Conservation (phyloP, 352 stramenopile species). For the Globisporangium nagaii region DNA sequence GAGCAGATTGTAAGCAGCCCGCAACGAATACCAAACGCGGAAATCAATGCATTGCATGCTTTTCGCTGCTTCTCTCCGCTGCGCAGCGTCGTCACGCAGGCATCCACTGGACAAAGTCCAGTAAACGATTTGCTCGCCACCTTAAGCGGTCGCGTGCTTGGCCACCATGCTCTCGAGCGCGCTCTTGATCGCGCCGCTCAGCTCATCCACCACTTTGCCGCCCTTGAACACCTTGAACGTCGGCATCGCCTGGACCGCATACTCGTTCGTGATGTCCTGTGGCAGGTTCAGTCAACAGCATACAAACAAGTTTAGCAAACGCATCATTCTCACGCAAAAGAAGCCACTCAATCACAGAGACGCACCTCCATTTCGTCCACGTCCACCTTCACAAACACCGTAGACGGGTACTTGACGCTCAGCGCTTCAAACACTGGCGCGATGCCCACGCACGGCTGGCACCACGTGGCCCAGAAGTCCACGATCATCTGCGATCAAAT, state of each 20-base stretch:
- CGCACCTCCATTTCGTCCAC: slow-evolving; percentile 64
- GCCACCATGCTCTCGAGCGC: slow-evolving; percentile 50
- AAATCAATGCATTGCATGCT: no score
- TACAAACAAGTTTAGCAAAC: not conserved
- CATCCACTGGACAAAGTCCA: no score
- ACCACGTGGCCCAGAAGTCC: slow-evolving; percentile 85
- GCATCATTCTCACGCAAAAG: not conserved
- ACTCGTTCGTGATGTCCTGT: slow-evolving; percentile 54
- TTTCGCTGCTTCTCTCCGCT: no score
- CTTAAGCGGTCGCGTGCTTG: slow-evolving; percentile 21
- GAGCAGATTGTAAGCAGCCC: no score
- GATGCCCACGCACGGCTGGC: slow-evolving; percentile 75
- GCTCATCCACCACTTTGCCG: slow-evolving; percentile 84
- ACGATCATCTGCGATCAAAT: slow-evolving; percentile 61
- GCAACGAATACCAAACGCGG: no score
- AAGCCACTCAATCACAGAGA: not conserved
- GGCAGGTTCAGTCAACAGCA: not conserved
- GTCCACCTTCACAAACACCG: slow-evolving; percentile 74
- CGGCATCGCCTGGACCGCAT: slow-evolving; percentile 82
- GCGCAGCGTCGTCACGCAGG: no score
- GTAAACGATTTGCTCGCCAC: no score
- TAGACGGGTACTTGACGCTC: slow-evolving; percentile 38
- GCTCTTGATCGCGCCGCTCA: slow-evolving; percentile 69
- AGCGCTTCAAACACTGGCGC: slow-evolving; percentile 72
- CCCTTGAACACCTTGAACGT: slow-evolving; percentile 93